Conservation (phyloP, 768 basidiomycete species). For the Hortiboletus campestris region DNA sequence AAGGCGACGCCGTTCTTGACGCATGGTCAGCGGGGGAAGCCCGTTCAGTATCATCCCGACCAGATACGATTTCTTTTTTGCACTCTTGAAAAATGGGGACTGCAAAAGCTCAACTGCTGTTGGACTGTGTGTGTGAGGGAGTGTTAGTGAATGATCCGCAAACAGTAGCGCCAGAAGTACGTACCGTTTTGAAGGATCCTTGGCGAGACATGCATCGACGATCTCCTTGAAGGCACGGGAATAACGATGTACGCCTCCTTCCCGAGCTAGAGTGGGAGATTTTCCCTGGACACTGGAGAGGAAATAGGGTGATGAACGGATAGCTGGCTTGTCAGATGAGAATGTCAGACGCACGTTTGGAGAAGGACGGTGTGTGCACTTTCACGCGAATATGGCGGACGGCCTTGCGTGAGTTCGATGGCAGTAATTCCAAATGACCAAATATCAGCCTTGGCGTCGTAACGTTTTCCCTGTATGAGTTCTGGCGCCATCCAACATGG, state of each 20-base stretch:
- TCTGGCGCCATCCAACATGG: constrained; percentile 99
- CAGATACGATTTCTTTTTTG: constrained; percentile 78
- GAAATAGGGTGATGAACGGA: background rate
- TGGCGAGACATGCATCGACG: constrained; percentile 76
- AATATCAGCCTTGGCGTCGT: constrained; percentile 87
- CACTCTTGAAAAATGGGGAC: constrained; percentile 72
- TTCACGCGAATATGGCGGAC: constrained; percentile 80
- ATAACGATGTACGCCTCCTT: constrained; percentile 70
- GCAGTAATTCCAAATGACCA: constrained; percentile 98
- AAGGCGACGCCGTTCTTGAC: constrained; percentile 65
- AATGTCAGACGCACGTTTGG: constrained; percentile 53
- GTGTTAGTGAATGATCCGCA: background rate
- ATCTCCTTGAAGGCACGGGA: constrained; percentile 81
- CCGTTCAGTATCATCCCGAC: constrained; percentile 72
- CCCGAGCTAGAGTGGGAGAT: constrained; percentile 73
- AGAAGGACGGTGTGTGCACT: constrained; percentile 71
- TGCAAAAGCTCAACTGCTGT: constrained; percentile 75
- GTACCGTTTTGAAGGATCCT: constrained; percentile 79
- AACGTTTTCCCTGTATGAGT: constrained; percentile 78
- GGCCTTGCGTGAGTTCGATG: constrained; percentile 82
- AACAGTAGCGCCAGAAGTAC: constrained; percentile 1
- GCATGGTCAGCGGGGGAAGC: constrained; percentile 67
- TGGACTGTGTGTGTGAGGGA: constrained; percentile 49
- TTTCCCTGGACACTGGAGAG: constrained; percentile 64
- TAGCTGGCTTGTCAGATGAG: background rate